phyloP scores from a whole-genome alignment of 495 filamentous ascomycete species.

The Astrocystis sublimbata region DNA sequence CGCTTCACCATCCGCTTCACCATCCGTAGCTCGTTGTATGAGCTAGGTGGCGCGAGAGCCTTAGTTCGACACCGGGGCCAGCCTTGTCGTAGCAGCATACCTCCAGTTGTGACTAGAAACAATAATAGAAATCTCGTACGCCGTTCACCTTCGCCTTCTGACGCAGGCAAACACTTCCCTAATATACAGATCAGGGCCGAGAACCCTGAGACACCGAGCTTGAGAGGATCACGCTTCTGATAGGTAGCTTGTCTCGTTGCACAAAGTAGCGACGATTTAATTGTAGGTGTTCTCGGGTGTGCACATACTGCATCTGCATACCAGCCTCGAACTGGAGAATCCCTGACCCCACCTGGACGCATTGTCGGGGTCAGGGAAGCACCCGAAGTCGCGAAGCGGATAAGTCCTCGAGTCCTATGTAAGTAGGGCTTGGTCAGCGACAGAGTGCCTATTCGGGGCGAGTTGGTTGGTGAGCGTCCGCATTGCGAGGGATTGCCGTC shows the following conservation, averaged over 20 bases:
- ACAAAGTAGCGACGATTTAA: neutral
- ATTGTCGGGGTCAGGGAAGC: slow-evolving; percentile 13
- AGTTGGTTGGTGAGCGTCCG: neutral
- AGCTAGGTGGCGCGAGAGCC: neutral
- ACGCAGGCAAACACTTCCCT: neutral
- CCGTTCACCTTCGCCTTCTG: neutral
- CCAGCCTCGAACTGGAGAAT: neutral
- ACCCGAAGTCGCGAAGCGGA: slow-evolving; percentile 13
- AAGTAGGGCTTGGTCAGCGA: too few species aligned
- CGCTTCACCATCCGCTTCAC: too few species aligned
- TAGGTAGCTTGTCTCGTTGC: neutral
- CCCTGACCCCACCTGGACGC: slow-evolving; percentile 2
- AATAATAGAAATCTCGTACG: too few species aligned
- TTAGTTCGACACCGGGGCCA: neutral
- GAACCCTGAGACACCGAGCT: neutral
- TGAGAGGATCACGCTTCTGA: neutral
- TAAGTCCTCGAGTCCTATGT: too few species aligned
- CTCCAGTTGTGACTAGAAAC: neutral
- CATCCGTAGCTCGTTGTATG: neutral
- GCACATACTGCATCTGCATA: neutral
- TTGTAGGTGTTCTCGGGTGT: neutral
- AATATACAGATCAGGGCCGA: neutral
- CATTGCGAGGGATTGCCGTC: neutral
- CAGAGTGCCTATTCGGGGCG: too few species aligned
- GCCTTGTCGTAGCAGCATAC: neutral